These are phyloP conservation scores for Xylaria arbuscula DNA, from an alignment of 2,329 filamentous ascomycete genomes.

Conservation along the genomic window DNA sequence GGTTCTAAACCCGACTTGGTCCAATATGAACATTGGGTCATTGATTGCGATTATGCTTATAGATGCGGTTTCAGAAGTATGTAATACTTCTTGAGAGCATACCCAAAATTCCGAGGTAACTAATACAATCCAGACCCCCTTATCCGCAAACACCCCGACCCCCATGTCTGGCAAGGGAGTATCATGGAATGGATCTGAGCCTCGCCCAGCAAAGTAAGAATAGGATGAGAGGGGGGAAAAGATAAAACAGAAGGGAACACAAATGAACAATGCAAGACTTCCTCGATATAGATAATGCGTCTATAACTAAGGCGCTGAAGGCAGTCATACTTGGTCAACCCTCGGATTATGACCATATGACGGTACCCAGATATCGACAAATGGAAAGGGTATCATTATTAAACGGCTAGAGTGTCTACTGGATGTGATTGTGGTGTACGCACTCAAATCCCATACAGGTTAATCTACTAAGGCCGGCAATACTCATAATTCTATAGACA, in stretches of 20 bases:
- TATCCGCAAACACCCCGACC: constrained; percentile 46
- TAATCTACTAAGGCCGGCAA: neutral
- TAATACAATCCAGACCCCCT: constrained; percentile 44
- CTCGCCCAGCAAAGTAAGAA: neutral
- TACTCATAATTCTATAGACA: neutral
- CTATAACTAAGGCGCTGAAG: neutral
- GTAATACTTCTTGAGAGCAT: constrained; percentile 21
- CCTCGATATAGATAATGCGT: too few relatives aligned
- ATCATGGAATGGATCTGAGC: constrained; percentile 46
- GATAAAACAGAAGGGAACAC: too few relatives aligned
- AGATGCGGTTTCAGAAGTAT: constrained; percentile 45
- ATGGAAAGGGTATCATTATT: neutral
- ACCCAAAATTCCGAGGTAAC: neutral
- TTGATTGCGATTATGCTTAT: constrained; percentile 46
- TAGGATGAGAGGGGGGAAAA: neutral
- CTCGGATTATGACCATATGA: neutral
- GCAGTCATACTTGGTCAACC: neutral
- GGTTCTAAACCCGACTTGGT: constrained; percentile 42
- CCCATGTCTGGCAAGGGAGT: constrained; percentile 48
- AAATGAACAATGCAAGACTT: too few relatives aligned
- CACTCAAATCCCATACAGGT: neutral
- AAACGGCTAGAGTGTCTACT: neutral
- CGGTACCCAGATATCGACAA: neutral
- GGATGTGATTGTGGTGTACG: neutral
- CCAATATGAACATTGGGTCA: constrained; percentile 47